Evolutionary conservation across 495 filamentous ascomycete species (phyloP), one percentile per base, ranked within the genome.

Genomic region (Wilcoxina mikolae): DNA sequence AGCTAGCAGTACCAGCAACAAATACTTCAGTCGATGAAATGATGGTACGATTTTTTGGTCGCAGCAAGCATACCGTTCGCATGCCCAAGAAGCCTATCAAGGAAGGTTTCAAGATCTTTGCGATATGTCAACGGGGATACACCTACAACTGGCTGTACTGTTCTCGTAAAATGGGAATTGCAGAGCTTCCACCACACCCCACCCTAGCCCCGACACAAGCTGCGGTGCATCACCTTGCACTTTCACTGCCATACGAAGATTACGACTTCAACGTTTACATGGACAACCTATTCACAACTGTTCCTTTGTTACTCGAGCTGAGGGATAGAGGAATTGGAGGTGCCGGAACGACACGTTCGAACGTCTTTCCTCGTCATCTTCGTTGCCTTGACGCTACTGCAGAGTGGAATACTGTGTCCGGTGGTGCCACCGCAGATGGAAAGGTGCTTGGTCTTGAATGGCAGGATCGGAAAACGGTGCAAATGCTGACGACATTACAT

Each of bases 51-150:
- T 54, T 46, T 47, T 24, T 39, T 31, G 39, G 52, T 17, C 35
- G 39, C 10, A 25, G 10, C 12, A 26, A 26, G 9, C 1, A 54
- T 29, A 27, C 1, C 9, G n/a, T 29, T 1, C 46, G 31, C 2
- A 46, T 46, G 39, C 52, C 52, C 24, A 54, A 27, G 5, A 54
- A 54, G 52, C 41, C 39, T 1, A 54, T 54, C 7, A 44, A 44
- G 20, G 9, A 54, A 20, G 38, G 51, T 2, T 54, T 22, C 31
- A 54, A 54, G 24, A 28, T 54, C 9, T 54, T 54, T 11, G 49
- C 49, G 15, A 1, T 45, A 0, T 46, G 51, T 45, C 17, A 45
- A 5, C 51, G 33, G 24, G 4, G 51, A 0, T 54, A 52, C 25
- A 39, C 38, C 3, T 54, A 20, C 4, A 28, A 54, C 27, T 54